phyloP scores from a whole-genome alignment of 257 asterid species.

The Datura wrightii region DNA sequence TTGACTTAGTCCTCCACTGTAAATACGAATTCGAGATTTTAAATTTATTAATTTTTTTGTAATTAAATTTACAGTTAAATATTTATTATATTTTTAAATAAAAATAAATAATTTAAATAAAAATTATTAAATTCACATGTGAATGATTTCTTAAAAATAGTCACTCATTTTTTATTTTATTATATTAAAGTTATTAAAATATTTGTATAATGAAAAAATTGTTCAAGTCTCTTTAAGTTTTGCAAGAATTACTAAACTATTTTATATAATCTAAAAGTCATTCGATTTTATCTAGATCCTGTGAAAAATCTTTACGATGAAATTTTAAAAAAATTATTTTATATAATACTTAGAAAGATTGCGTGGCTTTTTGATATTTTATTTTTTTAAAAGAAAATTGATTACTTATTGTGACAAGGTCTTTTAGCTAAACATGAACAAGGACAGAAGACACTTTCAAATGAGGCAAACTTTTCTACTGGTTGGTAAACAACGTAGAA shows the following conservation, averaged over 20 bases:
- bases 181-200: no score
- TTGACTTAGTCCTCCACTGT: background rate
- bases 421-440: background rate
- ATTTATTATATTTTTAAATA: no score
- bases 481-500: slow-evolving; percentile 22
- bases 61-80: no score
- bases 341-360: background rate
- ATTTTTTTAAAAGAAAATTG: background rate
- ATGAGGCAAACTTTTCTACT: background rate
- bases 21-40: no score
- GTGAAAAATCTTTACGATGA: background rate
- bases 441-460: background rate
- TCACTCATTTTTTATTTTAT: background rate
- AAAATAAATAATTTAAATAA: no score
- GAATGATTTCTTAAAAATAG: background rate
- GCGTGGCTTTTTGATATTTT: background rate
- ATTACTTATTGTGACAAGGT: background rate
- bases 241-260: background rate
- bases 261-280: background rate
- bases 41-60: no score
- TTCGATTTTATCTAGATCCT: no score
- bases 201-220: no score
- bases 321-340: background rate
- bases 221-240: background rate
- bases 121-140: background rate